Percentiles rank a stretch among this genome's conserved stretches.
phyloP scores from a whole-genome alignment of 2,329 filamentous ascomycete species.

The Niveomyces coronatus region DNA sequence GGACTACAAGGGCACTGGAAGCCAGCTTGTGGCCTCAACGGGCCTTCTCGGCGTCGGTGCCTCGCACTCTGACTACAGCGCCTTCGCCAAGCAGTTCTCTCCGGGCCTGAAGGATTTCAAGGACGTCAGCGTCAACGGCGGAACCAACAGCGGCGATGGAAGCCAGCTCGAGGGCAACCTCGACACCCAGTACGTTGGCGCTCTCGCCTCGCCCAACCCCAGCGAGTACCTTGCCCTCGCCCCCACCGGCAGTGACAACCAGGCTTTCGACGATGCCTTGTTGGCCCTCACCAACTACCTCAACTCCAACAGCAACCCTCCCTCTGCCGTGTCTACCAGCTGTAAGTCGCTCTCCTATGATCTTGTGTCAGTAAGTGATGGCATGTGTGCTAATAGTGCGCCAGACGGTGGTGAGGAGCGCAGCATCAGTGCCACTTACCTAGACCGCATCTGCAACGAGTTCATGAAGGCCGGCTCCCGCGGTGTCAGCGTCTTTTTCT shows the following conservation, averaged over 20 bases:
- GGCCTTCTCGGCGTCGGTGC: constrained; percentile 11
- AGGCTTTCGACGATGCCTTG: constrained; percentile 8
- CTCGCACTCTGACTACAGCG: constrained; percentile 7
- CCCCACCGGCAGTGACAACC: constrained; percentile 1
- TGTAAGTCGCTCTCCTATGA: not conserved
- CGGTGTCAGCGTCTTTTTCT: constrained; percentile 39
- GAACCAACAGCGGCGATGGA: constrained; percentile 7
- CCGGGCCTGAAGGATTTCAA: constrained; percentile 8
- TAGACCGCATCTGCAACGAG: constrained; percentile 40
- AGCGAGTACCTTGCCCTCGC: constrained; percentile 9
- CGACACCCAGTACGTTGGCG: constrained; percentile 11
- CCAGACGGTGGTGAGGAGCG: constrained; percentile 43
- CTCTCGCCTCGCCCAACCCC: constrained; percentile 10
- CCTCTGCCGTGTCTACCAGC: constrained; percentile 38
- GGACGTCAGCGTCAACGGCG: constrained; percentile 8
- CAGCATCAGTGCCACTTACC: constrained; percentile 17
- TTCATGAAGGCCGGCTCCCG: constrained; percentile 45
- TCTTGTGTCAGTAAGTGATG: too few relatives aligned
- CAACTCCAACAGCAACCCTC: constrained; percentile 10
- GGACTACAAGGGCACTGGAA: constrained; percentile 10
- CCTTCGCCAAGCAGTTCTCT: constrained; percentile 4
- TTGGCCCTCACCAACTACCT: constrained; percentile 10
- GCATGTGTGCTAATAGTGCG: too few relatives aligned
- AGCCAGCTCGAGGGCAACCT: constrained; percentile 12
- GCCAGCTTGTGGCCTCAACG: constrained; percentile 10